Evolutionary conservation across 192 early-diverging fungal genomes (phyloP), one percentile per base, ranked within the genome.

Genomic region (Cladochytrium replicatum): DNA sequence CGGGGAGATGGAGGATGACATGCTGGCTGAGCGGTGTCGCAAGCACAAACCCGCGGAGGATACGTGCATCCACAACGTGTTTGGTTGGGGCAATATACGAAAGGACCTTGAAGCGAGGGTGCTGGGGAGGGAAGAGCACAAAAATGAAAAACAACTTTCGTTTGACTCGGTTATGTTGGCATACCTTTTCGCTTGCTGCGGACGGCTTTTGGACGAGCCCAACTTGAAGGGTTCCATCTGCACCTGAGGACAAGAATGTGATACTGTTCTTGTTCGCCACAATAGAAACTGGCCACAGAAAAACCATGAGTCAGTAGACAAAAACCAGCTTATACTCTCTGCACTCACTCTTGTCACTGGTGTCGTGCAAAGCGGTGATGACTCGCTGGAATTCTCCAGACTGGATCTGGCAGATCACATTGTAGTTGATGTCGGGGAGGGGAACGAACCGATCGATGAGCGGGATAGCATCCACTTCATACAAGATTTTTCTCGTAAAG

Each of bases 401-500:
- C 26, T 49, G 45, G 25, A 64, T 63, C 46, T 64, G 62, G 0
- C 49, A 47, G 6, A 64, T 52, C 21, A 64, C 48, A 6, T 26
- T 30, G 54, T 63, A 66, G 23, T 50, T 41, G 6, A 37, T 60
- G 6, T 37, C 40, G 6, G 48, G 49, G 2, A 62, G 50, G 19
- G 60, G 61, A 29, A 44, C 49, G 13, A 66, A 34, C 15, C 63
- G 52, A 13, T 65, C 64, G 17, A 65, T 34, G 19, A 43, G 38
- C 5, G 64, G 61, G 2, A 66, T 63, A 1, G 63, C 57, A 40
- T 66, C 64, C 61, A 66, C 48, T 45, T 66, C 64, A 32, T 66
- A 66, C 13, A 66, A 22, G n/a, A 54, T 57, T 27, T 66, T 66
- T 22, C 58, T n/a, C 8, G 49, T 50, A 22, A 46, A 25, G 37